These are phyloP conservation scores for Candida silvicultrix DNA, from an alignment of 805 yeast genomes.

Conservation along the genomic window DNA sequence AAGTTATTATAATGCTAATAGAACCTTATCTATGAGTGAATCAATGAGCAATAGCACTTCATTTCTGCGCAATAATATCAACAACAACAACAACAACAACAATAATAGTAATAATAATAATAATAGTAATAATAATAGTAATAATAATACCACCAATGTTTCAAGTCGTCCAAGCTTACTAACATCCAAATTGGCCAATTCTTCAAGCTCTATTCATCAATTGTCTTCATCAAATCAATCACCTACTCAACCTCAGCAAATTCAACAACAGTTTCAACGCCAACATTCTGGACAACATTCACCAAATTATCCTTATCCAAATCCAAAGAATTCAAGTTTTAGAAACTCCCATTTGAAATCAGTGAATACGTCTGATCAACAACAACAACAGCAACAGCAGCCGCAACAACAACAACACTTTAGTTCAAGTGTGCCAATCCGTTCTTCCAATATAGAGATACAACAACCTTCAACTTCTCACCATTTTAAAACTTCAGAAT, in stretches of 20 bases:
- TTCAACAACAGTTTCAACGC: not conserved
- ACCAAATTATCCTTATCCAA: not conserved
- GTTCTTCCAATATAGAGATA: slow-evolving; percentile 20
- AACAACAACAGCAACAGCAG: not conserved
- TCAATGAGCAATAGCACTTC: not conserved
- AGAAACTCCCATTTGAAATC: slow-evolving; percentile 24
- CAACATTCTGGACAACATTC: not conserved
- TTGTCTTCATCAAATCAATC: slow-evolving; percentile 2
- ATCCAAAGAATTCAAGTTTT: slow-evolving; percentile 3
- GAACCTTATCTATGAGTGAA: slow-evolving; percentile 11
- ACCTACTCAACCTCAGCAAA: not conserved
- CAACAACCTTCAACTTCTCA: slow-evolving; percentile 23
- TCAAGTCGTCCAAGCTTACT: slow-evolving; percentile 22
- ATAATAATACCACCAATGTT: not conserved
- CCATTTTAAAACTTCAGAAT: slow-evolving; percentile 20
- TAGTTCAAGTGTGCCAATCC: slow-evolving; percentile 5
- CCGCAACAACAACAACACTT: not conserved
- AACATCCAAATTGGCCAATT: slow-evolving; percentile 26
- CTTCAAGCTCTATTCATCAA: slow-evolving; percentile 8
- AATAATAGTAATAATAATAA: not conserved
- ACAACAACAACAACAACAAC: slow-evolving; percentile 1
- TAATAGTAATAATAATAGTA: not conserved
- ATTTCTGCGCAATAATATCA: not conserved
- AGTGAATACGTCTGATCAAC: slow-evolving; percentile 23
- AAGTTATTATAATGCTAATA: slow-evolving; percentile 5